A percentile compares a stretch with the other conserved stretches of the same genome.
These are phyloP conservation scores for Leccinellum rugosiceps DNA, from an alignment of 768 basidiomycete genomes.

Conservation along the genomic window DNA sequence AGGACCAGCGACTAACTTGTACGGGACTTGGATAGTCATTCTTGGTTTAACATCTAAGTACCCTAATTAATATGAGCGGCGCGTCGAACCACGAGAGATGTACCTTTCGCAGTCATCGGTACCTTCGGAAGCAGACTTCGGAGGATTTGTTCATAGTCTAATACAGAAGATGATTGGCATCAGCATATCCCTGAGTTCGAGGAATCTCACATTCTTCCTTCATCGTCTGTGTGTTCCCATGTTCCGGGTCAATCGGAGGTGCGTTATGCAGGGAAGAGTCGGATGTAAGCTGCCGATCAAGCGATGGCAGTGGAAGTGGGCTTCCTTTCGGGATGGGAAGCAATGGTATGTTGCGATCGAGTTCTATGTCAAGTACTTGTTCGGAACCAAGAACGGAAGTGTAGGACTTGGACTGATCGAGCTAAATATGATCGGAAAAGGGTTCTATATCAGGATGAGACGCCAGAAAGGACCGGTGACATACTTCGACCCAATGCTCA, in stretches of 20 bases:
- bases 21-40: slow-evolving; percentile 31
- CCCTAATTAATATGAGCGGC: background rate
- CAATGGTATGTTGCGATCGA: slow-evolving; percentile 41
- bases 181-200: background rate
- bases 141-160: slow-evolving; percentile 35
- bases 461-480: background rate
- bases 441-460: background rate
- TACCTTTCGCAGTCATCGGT: slow-evolving; percentile 45
- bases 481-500: slow-evolving; percentile 53
- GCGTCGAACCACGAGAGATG: background rate
- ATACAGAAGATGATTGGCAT: background rate
- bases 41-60: slow-evolving; percentile 36
- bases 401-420: slow-evolving; percentile 39
- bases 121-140: slow-evolving; percentile 37
- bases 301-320: slow-evolving; percentile 24
- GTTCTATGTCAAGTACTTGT: slow-evolving; percentile 49
- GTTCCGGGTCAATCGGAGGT: background rate
- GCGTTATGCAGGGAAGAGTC: background rate
- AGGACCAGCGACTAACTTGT: slow-evolving; percentile 36
- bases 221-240: background rate
- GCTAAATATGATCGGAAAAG: slow-evolving; percentile 26
- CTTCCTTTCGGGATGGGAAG: slow-evolving; percentile 27
- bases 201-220: slow-evolving; percentile 21
- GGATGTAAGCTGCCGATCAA: slow-evolving; percentile 21
- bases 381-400: slow-evolving; percentile 43